Evolutionary conservation across 345 rosid species (phyloP), one percentile per base, ranked within the genome.

Genomic region (Pistacia atlantica): DNA sequence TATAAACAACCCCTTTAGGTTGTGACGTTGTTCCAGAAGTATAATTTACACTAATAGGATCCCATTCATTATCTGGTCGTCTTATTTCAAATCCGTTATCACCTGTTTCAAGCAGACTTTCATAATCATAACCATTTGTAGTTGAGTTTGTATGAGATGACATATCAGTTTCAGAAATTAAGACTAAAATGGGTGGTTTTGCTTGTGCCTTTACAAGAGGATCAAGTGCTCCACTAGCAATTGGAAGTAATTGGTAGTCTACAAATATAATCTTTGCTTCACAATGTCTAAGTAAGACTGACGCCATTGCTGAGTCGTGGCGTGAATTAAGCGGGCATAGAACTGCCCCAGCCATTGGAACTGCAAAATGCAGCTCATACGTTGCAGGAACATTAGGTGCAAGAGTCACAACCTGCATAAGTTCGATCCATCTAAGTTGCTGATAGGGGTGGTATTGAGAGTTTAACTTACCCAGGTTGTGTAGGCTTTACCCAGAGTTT

Each of bases 11-110:
- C 2, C 99, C 98, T 77, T 89, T 95, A 11, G 98, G 99, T 58
- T 81, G 79, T 1, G 97, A 93, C 0, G 98, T 95, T 11, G 98
- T 93, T 28, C 98, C 98, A 4, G 99, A 93, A 17, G 98, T 95
- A 65, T 90, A 93, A 76, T 93, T 95, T 61, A 95, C 33, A 69
- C 91, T 86, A 6, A 93, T 93, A 0, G 98, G 97, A 79, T 95
- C 99, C 92, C 90, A 93, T 77, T 91, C 98, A 13, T 79, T 79
- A 52, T 55, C 61, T 10, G 93, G 95, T 69, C 86, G 78, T 52
- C 80, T 79, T 5, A 76, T 64, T 65, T 87, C 83, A 62, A 91
- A 94, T n/a, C 73, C 81, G 3, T 0, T 57, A 4, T 65, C 0
- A 45, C 97, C 97, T 2, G 82, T 84, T 61, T 70, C 61, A 72